A percentile compares a stretch with the other conserved stretches of the same genome.
Evolutionary conservation across 1,284 basidiomycete species (phyloP).

Genomic region (Naganishia sp.): DNA sequence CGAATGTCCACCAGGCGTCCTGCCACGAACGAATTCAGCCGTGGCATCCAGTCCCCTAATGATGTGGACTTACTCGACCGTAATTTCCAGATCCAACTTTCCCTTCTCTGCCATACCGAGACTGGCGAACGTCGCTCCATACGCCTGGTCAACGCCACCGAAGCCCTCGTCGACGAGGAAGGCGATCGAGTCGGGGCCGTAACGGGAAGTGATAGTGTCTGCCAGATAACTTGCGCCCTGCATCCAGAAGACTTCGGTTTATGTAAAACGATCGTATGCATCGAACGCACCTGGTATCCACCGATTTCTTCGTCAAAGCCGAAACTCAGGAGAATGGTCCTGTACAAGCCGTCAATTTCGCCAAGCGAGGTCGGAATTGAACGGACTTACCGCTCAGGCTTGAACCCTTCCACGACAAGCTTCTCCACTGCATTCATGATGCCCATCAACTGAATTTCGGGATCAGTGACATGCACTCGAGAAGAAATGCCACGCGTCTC

Average conservation of each 20-base stretch:
- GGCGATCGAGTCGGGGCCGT: slow-evolving; percentile 53
- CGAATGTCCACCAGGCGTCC: slow-evolving; percentile 51
- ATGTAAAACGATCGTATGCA: background rate
- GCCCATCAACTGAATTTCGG: slow-evolving; percentile 49
- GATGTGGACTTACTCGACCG: slow-evolving; percentile 41
- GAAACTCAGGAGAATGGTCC: slow-evolving; percentile 56
- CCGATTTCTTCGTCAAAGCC: slow-evolving; percentile 60
- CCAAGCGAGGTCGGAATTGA: background rate
- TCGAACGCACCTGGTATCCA: slow-evolving; percentile 38
- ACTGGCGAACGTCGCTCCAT: slow-evolving; percentile 49
- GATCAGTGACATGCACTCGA: slow-evolving; percentile 19
- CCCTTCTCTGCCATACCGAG: slow-evolving; percentile 58
- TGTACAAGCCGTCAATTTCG: slow-evolving; percentile 30
- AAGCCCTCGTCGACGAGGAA: slow-evolving; percentile 58
- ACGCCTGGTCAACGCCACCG: slow-evolving; percentile 49
- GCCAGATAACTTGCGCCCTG: slow-evolving; percentile 51
- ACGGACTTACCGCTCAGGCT: slow-evolving; percentile 48
- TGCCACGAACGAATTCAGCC: slow-evolving; percentile 5
- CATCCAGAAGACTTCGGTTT: slow-evolving; percentile 43
- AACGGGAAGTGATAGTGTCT: slow-evolving; percentile 46
- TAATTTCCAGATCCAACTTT: slow-evolving; percentile 45
- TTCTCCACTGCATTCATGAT: slow-evolving; percentile 57
- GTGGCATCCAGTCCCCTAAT: too few relatives aligned
- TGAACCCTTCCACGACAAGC: slow-evolving; percentile 55
- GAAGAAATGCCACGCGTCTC: background rate